These are phyloP conservation scores for Cercospora berteroae DNA, from an alignment of 2,329 filamentous ascomycete genomes.

Conservation along the genomic window DNA sequence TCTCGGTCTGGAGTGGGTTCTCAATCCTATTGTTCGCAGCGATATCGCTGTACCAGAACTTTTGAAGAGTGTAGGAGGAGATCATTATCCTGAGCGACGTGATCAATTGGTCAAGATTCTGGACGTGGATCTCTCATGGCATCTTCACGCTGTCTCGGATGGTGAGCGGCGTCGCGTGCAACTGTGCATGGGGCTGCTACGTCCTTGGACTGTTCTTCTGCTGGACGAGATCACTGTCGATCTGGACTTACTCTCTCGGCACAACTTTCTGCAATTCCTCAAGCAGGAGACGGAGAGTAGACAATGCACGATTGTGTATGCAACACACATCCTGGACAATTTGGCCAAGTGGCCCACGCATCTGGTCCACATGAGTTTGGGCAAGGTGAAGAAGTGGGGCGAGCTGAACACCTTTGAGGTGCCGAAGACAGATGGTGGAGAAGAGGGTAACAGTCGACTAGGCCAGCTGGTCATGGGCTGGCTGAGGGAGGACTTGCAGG, in stretches of 20 bases:
- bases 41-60: constrained; percentile 91
- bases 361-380: constrained; percentile 91
- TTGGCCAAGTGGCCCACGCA: constrained; percentile 93
- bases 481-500: constrained; percentile 76
- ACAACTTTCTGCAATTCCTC: constrained; percentile 81
- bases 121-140: constrained; percentile 88
- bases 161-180: constrained; percentile 90
- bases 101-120: constrained; percentile 86
- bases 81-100: constrained; percentile 74
- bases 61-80: constrained; percentile 79
- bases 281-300: constrained; percentile 80
- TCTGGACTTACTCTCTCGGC: constrained; percentile 79
- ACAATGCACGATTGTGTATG: constrained; percentile 90
- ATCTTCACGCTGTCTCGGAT: constrained; percentile 93
- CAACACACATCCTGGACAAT: constrained; percentile 96
- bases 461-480: constrained; percentile 86
- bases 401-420: constrained; percentile 67
- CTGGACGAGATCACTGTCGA: constrained; percentile 98
- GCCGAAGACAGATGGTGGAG: constrained; percentile 49
- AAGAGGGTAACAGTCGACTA: constrained; percentile 73
- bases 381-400: constrained; percentile 84
- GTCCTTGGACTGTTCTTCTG: constrained; percentile 87
- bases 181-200: constrained; percentile 88
- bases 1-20: constrained; percentile 94
- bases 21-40: constrained; percentile 92